Percentiles rank a stretch among this genome's conserved stretches.
Conservation (phyloP, 129 eudicot species). For the Centrapalus pauciflorus region DNA sequence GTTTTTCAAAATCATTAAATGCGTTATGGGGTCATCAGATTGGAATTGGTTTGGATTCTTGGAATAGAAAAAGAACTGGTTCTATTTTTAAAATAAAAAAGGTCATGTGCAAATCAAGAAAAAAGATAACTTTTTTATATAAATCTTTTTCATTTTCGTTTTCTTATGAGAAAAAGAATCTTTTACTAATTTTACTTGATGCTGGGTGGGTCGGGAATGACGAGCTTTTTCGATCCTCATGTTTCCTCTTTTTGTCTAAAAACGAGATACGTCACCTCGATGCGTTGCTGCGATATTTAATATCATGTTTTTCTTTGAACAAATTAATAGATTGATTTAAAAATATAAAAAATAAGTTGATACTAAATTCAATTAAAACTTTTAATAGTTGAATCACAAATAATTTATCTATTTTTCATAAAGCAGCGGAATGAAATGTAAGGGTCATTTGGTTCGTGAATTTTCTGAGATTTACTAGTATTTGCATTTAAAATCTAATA, state of each 20-base stretch:
- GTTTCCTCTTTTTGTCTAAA: conserved; percentile 2
- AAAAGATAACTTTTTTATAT: neutral
- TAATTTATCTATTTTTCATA: too few relatives aligned
- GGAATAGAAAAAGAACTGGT: neutral
- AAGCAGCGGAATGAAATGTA: too few relatives aligned
- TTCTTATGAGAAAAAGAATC: neutral
- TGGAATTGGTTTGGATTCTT: conserved; percentile 34
- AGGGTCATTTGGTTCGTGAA: too few relatives aligned
- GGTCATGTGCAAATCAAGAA: conserved; percentile 27
- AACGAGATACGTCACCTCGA: too few relatives aligned
- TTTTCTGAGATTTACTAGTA: too few relatives aligned
- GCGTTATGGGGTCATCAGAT: conserved; percentile 26
- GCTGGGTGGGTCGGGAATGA: conserved; percentile 8
- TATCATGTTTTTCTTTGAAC: too few relatives aligned
- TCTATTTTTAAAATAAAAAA: neutral
- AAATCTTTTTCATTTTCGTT: neutral
- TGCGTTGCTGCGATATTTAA: too few relatives aligned
- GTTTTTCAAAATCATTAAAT: conserved; percentile 19
- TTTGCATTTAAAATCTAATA: too few relatives aligned
- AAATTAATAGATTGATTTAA: too few relatives aligned
- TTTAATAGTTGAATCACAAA: too few relatives aligned
- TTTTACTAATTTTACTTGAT: neutral
- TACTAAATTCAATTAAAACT: too few relatives aligned
- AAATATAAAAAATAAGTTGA: too few relatives aligned
- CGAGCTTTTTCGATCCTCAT: conserved; percentile 10